Evolutionary conservation across 805 yeast genomes (phyloP).

Genomic region (Wickerhamomyces strasburgensis): DNA sequence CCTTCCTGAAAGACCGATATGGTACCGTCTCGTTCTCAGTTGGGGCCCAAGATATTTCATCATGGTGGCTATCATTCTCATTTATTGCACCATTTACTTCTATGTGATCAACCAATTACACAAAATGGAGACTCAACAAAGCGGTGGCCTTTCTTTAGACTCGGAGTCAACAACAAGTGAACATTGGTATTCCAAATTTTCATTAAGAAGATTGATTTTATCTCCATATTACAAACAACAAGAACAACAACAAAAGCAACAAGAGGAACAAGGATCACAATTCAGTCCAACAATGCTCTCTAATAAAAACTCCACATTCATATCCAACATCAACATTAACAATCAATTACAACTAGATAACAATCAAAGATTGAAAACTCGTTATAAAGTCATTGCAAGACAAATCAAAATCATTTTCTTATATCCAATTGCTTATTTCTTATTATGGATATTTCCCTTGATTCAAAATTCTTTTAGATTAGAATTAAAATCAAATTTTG

Average conservation of each 20-base stretch:
- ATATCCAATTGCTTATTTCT: constrained; percentile 77
- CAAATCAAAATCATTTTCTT: constrained; percentile 78
- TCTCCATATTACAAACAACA: background rate
- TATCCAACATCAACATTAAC: constrained; percentile 13
- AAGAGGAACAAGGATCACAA: background rate
- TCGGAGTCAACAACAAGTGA: background rate
- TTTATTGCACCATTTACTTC: constrained; percentile 67
- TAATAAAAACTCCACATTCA: background rate
- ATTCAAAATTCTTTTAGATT: constrained; percentile 55
- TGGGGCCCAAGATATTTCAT: constrained; percentile 81
- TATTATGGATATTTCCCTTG: constrained; percentile 80
- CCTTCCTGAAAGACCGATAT: constrained; percentile 63
- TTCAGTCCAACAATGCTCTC: no score
- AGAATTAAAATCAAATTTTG: constrained; percentile 46
- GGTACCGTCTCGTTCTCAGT: constrained; percentile 68
- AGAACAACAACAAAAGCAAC: background rate
- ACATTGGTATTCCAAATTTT: background rate
- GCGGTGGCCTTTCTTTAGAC: background rate
- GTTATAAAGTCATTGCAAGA: constrained; percentile 63
- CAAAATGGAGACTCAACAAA: constrained; percentile 14
- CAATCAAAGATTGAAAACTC: constrained; percentile 42
- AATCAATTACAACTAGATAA: constrained; percentile 24
- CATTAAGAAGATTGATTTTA: background rate
- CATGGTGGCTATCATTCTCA: constrained; percentile 52
- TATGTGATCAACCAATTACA: constrained; percentile 56